phyloP scores from a whole-genome alignment of 345 rosid genomes.

The Leavenworthia alabamica region DNA sequence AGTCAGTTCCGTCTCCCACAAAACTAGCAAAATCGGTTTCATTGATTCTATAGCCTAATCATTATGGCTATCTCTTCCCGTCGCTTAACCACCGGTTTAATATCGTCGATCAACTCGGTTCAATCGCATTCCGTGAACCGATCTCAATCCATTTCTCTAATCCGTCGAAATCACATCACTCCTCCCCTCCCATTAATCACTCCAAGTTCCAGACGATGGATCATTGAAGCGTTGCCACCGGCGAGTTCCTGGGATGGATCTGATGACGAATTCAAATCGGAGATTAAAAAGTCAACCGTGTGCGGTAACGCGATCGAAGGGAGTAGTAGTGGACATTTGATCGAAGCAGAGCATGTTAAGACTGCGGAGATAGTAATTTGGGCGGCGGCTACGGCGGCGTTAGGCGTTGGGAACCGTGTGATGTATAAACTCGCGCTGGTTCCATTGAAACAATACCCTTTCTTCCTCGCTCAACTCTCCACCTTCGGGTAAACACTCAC shows the following conservation, averaged over 20 bases:
- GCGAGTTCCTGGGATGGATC: conserved; percentile 33
- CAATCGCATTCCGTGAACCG: conserved; percentile 20
- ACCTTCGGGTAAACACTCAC: conserved; percentile 98
- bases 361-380: conserved; percentile 51
- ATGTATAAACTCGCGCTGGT: conserved; percentile 74
- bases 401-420: conserved; percentile 84
- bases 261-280: conserved; percentile 13
- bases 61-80: conserved; percentile 47
- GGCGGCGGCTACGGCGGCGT: conserved; percentile 59
- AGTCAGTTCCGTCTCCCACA: conserved; percentile 13
- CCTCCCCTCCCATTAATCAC: conserved; percentile 23
- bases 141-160: conserved; percentile 19
- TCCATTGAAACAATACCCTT: conserved; percentile 77
- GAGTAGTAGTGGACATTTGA: conserved; percentile 24
- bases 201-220: conserved; percentile 19
- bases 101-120: conserved; percentile 7
- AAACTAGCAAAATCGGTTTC: not conserved
- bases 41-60: not conserved
- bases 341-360: conserved; percentile 18
- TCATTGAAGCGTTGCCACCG: conserved; percentile 16
- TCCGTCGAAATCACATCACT: conserved; percentile 16
- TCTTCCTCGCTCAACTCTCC: conserved; percentile 95
- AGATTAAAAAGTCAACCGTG: conserved; percentile 25
- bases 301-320: conserved; percentile 32
- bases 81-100: conserved; percentile 38